Percentiles rank a stretch among this genome's conserved stretches.
These are phyloP conservation scores for Phytophthora europaea DNA, from an alignment of 352 stramenopile genomes.

Conservation along the genomic window DNA sequence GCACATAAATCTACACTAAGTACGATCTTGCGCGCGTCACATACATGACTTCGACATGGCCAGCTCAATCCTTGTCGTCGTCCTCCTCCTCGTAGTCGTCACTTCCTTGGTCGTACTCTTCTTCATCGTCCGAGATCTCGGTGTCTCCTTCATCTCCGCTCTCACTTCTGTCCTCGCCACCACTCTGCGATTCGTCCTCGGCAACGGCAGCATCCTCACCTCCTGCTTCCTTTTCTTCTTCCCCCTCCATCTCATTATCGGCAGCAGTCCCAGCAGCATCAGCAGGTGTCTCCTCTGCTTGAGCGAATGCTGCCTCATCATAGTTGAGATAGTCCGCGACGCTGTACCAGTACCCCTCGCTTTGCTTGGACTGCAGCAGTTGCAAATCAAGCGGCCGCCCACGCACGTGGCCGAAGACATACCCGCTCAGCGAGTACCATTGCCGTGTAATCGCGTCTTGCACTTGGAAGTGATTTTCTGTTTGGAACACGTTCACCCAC, in stretches of 20 bases:
- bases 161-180: slow-evolving; percentile 21
- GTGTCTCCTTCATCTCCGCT: slow-evolving; percentile 42
- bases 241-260: background rate
- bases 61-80: background rate
- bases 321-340: slow-evolving; percentile 77
- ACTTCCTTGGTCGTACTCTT: slow-evolving; percentile 20
- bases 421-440: slow-evolving; percentile 79
- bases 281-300: slow-evolving; percentile 12
- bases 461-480: slow-evolving; percentile 73
- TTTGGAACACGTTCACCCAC: slow-evolving; percentile 68
- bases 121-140: slow-evolving; percentile 17
- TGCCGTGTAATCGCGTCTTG: slow-evolving; percentile 62
- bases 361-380: slow-evolving; percentile 26
- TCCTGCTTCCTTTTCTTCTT: slow-evolving; percentile 18
- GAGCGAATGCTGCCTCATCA: slow-evolving; percentile 40
- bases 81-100: slow-evolving; percentile 22
- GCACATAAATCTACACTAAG: slow-evolving; percentile 13
- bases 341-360: slow-evolving; percentile 52
- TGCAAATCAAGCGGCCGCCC: slow-evolving; percentile 53
- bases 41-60: slow-evolving; percentile 12
- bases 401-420: slow-evolving; percentile 65
- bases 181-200: slow-evolving; percentile 11
- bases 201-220: slow-evolving; percentile 13
- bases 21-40: slow-evolving; percentile 18
- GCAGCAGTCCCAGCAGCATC: background rate